phyloP scores from a whole-genome alignment of 2,329 filamentous ascomycete species.

The Dendryphion nanum region DNA sequence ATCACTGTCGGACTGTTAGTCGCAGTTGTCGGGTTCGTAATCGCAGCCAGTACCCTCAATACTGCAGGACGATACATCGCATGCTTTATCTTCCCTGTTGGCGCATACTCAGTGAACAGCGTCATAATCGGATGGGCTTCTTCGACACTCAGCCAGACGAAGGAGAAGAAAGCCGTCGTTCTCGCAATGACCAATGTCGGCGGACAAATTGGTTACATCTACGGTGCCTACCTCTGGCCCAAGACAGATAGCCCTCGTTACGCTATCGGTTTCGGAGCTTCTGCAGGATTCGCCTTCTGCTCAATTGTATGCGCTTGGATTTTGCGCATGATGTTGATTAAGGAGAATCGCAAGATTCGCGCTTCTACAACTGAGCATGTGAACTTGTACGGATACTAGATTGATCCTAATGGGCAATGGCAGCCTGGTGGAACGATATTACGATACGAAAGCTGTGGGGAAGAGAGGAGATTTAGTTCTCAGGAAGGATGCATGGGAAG shows the following conservation, averaged over 20 bases:
- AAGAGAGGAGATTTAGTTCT: too few relatives aligned
- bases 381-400: constrained; percentile 28
- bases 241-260: constrained; percentile 22
- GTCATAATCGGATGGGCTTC: constrained; percentile 31
- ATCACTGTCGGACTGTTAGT: constrained; percentile 45
- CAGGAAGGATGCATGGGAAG: too few relatives aligned
- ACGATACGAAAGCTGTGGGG: too few relatives aligned
- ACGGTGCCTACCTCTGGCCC: constrained; percentile 28
- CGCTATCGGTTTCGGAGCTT: constrained; percentile 28
- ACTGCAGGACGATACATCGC: constrained; percentile 27
- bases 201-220: constrained; percentile 30
- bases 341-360: constrained; percentile 23
- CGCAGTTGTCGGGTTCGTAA: constrained; percentile 45
- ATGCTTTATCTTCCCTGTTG: constrained; percentile 31
- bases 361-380: constrained; percentile 24
- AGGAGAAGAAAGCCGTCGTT: constrained; percentile 7
- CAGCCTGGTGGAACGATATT: too few relatives aligned
- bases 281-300: constrained; percentile 24
- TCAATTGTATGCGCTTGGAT: constrained; percentile 30
- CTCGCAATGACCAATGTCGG: constrained; percentile 29
- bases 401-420: too few relatives aligned
- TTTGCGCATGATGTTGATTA: constrained; percentile 24
- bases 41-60: constrained; percentile 26
- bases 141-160: constrained; percentile 18
- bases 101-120: constrained; percentile 30